A percentile compares a stretch with the other conserved stretches of the same genome.
phyloP scores from a whole-genome alignment of 2,329 filamentous ascomycete genomes.

The Colletotrichum melonis region DNA sequence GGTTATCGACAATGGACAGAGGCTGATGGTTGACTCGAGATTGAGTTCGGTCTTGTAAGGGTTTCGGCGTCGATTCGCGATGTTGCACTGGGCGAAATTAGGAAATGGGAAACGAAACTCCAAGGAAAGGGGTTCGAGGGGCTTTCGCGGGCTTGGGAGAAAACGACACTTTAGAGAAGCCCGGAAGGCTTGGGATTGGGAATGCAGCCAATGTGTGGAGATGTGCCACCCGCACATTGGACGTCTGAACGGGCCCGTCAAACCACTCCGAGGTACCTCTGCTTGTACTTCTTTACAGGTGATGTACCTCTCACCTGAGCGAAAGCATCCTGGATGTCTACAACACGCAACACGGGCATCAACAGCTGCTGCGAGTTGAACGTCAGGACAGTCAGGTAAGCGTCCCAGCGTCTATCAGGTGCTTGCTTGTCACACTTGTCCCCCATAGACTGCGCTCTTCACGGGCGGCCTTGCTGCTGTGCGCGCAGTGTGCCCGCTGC shows the following conservation, averaged over 20 bases:
- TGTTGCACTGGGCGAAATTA: conserved; percentile 22
- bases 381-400: too few relatives aligned
- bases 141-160: conserved; percentile 1
- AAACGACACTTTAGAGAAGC: conserved; percentile 26
- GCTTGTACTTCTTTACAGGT: neutral
- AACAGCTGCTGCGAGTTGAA: too few relatives aligned
- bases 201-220: conserved; percentile 27
- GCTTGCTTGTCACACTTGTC: neutral
- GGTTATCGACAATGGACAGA: neutral
- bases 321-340: neutral
- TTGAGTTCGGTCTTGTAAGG: neutral
- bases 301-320: neutral
- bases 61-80: conserved; percentile 13
- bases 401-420: neutral
- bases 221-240: conserved; percentile 7
- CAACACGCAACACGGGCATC: neutral
- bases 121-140: conserved; percentile 34
- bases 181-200: conserved; percentile 34
- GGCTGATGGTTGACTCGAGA: neutral
- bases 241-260: conserved; percentile 11
- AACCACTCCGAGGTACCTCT: neutral
- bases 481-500: conserved; percentile 9
- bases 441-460: neutral
- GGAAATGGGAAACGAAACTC: conserved; percentile 7
- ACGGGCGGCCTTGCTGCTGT: conserved; percentile 18